Percentiles rank a stretch among this genome's conserved stretches.
Conservation (phyloP, 805 yeast species). For the Wickerhamiella alocasiicola region DNA sequence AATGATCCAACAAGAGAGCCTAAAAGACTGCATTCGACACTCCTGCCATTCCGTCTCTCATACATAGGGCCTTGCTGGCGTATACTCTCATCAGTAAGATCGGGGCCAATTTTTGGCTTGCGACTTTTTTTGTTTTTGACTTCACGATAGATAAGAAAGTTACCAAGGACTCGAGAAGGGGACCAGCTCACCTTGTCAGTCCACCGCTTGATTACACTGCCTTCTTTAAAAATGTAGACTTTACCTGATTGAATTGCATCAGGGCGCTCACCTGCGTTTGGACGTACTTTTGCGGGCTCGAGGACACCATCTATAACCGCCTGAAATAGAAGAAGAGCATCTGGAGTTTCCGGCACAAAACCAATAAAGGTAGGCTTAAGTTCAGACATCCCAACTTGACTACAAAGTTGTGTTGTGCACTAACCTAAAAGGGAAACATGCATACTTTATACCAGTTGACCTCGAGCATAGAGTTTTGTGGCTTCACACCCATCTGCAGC, state of each 20-base stretch:
- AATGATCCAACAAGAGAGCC: constrained; percentile 49
- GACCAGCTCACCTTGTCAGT: constrained; percentile 95
- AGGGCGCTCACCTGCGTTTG: constrained; percentile 64
- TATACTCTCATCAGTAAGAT: not conserved
- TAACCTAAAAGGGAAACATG: not conserved
- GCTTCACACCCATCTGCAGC: constrained; percentile 5
- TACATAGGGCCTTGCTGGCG: constrained; percentile 8
- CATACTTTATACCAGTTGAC: constrained; percentile 1
- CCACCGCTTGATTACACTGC: constrained; percentile 87
- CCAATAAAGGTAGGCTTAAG: constrained; percentile 66
- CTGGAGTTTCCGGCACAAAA: constrained; percentile 68
- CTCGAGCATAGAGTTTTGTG: not conserved
- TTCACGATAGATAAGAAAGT: constrained; percentile 76
- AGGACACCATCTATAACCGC: constrained; percentile 56
- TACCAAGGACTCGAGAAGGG: constrained; percentile 76
- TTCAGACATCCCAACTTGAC: constrained; percentile 18
- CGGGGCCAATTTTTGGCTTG: not conserved
- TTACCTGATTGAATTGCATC: constrained; percentile 60
- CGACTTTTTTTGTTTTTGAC: constrained; percentile 18
- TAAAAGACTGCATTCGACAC: constrained; percentile 27
- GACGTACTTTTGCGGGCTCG: constrained; percentile 58
- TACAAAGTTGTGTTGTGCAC: constrained; percentile 4
- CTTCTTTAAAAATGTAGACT: constrained; percentile 76
- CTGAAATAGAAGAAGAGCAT: constrained; percentile 70
- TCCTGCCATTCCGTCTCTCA: constrained; percentile 8